These are phyloP conservation scores for Plasmodium cynomolgi DNA, from an alignment of 169 alveolate genomes.

Conservation along the genomic window DNA sequence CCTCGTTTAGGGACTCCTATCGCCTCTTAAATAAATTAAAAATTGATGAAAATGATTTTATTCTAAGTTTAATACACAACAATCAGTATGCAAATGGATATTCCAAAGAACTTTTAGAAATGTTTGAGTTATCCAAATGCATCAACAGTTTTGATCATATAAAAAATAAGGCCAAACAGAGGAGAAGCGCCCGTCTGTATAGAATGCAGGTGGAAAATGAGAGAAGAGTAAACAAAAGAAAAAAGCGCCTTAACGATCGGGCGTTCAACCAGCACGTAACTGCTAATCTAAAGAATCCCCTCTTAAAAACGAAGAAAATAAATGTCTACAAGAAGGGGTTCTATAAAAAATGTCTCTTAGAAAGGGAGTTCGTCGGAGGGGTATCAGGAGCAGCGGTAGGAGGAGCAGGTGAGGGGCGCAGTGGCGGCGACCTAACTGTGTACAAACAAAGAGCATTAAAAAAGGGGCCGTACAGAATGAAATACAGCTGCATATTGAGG, in stretches of 20 bases:
- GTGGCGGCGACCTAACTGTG: background rate
- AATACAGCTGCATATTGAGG: conserved; percentile 1
- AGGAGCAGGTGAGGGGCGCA: background rate
- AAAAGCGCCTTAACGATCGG: background rate
- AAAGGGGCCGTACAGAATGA: background rate
- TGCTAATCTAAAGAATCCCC: background rate
- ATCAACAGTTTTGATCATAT: conserved; percentile 24
- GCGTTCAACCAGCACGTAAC: background rate
- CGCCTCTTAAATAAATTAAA: conserved; percentile 51
- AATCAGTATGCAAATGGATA: conserved; percentile 10
- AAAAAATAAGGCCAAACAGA: conserved; percentile 30
- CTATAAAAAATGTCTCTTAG: background rate
- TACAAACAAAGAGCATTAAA: background rate
- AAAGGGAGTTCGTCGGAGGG: background rate
- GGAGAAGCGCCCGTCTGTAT: conserved; percentile 17
- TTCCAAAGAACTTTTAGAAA: conserved; percentile 21
- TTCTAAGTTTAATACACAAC: conserved; percentile 32
- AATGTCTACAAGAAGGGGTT: conserved; percentile 2
- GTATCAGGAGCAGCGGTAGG: background rate
- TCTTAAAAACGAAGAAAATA: conserved; percentile 37
- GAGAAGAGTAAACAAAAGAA: background rate
- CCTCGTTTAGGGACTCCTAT: conserved; percentile 10
- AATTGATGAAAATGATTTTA: conserved; percentile 46
- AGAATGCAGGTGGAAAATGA: background rate
- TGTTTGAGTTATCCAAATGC: conserved; percentile 22